Evolutionary conservation across 75 land plant genomes (phyloP), one percentile per base, ranked within the genome.

Genomic region (Adiantum capillusveneris): DNA sequence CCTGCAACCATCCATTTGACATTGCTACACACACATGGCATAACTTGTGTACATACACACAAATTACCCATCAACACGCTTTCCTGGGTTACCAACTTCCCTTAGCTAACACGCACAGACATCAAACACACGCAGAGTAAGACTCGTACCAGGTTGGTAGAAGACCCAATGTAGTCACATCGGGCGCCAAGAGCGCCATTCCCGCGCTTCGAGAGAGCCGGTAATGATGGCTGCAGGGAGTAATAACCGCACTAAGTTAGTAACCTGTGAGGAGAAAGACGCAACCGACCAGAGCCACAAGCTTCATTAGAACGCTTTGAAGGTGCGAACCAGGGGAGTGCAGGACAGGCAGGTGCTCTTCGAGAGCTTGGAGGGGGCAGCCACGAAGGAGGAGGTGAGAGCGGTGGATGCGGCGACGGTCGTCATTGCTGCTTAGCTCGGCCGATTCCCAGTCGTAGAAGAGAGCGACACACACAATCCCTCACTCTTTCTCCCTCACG

Each of bases 101-200:
- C n/a, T n/a, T 37, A 37, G 6, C 16, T 29, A 39, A 17, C 3
- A 2, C 14, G 0, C 0, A 7, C 24, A 34, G 12, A 19, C 28
- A 6, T 22, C 37, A 20, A 11, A 22, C 16, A 6, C 14, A 17
- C 20, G 11, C 11, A n/a, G n/a, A n/a, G n/a, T n/a, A n/a, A n/a
- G n/a, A n/a, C n/a, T n/a, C 53, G 65, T 76, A 92, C 97, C 75
- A 92, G 49, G 56, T 92, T 92, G 9, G 97, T 92, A 13, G 94
- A 61, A 21, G 97, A 92, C 45, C 97, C 97, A 36, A 92, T 74
- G 86, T 55, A 92, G 66, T 80, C 93, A 49, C 94, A 87, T 7
- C 93, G 85, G 54, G 77, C 97, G 14, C 85, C 81, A 46, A 84
- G 62, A 44, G 81, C 83, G 25, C 84, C 84, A 2, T 68, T 78